Evolutionary conservation across 2,329 filamentous ascomycete genomes (phyloP), one percentile per base, ranked within the genome.

Genomic region (Pseudocercospora cruenta): DNA sequence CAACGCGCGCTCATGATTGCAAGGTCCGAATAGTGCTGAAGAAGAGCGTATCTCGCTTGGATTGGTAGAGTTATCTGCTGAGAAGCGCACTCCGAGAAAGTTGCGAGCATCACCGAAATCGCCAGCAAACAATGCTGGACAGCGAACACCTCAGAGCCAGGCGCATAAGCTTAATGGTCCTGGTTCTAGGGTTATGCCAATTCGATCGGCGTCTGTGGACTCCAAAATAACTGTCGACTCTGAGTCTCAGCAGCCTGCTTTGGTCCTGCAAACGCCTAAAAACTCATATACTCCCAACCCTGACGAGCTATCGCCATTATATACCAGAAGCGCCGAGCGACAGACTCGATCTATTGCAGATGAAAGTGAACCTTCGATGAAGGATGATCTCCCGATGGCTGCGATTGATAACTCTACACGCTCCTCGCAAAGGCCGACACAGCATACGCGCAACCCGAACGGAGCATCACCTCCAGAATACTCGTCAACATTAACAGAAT

Each of bases 41-140:
- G 26, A n/a, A 16, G 43, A 67, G 55, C n/a, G 28, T 8, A 39
- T 28, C 28, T 47, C 55, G 6, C 51, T 64, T 45, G 47, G 26
- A 12, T 51, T 67, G 7, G 57, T 66, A 10, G 70, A 73, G 62
- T 63, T 70, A 1, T 67, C 69, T 4, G 57, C 71, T 14, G 72
- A 70, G 54, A 66, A 65, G 43, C 68, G 67, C 24, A 74, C 70
- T 9, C 72, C 72, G 6, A 62, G 71, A 8, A 74, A 74, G 58
- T 55, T 74, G 28, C 64, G 70, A 31, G 62, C 57, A 14, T 26
- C 66, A 3, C 53, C 28, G 26, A 63, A 60, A 21, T 26, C 43
- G 14, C 65, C 60, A 26, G 57, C 43, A 4, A 26, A n/a, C 2
- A 49, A 36, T 3, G 45, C 36, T 10, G 31, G 26, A 28, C 51